Evolutionary conservation across 441 rosid genomes (phyloP).

Genomic region (Corymbia citriodora): DNA sequence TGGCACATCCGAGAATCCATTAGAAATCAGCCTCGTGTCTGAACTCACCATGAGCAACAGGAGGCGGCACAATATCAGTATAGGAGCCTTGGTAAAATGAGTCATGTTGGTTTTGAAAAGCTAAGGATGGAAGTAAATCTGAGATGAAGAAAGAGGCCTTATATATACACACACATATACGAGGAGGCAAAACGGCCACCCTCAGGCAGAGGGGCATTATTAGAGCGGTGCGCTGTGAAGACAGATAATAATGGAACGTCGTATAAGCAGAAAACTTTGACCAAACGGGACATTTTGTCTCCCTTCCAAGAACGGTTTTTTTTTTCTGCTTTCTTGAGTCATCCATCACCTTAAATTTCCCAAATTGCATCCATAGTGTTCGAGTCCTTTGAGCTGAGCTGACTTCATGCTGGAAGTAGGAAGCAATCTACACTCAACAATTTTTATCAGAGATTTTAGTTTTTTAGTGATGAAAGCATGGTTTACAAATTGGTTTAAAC

Average conservation of each 20-base stretch:
- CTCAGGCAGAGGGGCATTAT: neutral
- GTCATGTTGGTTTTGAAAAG: constrained; percentile 8
- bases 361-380: neutral
- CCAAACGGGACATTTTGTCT: neutral
- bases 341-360: neutral
- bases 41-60: constrained; percentile 11
- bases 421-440: too few species aligned
- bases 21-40: constrained; percentile 4
- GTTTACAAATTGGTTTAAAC: neutral
- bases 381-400: neutral
- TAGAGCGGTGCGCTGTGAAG: neutral
- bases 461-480: too few species aligned
- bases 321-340: neutral
- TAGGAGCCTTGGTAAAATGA: neutral
- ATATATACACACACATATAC: neutral
- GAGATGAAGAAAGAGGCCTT: too few species aligned
- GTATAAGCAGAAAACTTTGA: constrained; percentile 11
- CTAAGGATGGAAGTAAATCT: neutral
- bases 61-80: neutral
- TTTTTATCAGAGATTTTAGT: too few species aligned
- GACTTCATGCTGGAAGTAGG: too few species aligned
- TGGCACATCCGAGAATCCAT: neutral
- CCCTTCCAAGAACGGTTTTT: neutral
- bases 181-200: neutral
- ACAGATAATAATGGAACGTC: constrained; percentile 12